These are phyloP conservation scores for Tulasnella sp. DNA, from an alignment of 768 basidiomycete species.

Conservation along the genomic window DNA sequence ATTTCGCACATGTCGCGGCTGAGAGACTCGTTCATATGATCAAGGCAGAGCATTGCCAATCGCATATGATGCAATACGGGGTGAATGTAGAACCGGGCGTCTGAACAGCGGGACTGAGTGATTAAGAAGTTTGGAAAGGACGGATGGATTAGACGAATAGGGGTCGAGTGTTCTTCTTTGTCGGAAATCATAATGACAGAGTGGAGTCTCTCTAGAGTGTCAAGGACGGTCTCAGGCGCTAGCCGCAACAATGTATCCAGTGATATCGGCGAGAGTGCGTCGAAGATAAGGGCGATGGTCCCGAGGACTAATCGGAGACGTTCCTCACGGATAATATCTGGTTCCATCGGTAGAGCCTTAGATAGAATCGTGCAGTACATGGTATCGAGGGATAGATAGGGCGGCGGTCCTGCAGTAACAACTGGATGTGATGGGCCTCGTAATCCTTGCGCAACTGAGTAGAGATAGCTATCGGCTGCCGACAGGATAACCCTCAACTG, in stretches of 20 bases:
- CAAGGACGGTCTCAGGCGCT: background rate
- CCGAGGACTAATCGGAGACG: slow-evolving; percentile 6
- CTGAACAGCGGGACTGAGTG: background rate
- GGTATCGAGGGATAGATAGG: too few relatives aligned
- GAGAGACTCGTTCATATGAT: background rate
- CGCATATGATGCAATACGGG: background rate
- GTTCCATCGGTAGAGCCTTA: too few relatives aligned
- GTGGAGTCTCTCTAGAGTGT: background rate
- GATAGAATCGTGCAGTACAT: too few relatives aligned
- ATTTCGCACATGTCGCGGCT: background rate
- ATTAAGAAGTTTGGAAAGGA: slow-evolving; percentile 15
- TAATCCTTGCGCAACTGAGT: too few relatives aligned
- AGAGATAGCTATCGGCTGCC: background rate
- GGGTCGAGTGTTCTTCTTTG: background rate
- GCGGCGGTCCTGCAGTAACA: too few relatives aligned
- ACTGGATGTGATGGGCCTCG: too few relatives aligned
- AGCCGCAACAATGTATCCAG: background rate
- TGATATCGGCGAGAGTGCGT: slow-evolving; percentile 1
- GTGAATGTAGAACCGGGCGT: background rate
- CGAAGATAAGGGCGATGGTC: background rate
- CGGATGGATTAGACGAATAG: slow-evolving; percentile 7
- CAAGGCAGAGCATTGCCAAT: background rate
- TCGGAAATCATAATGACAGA: slow-evolving; percentile 9
- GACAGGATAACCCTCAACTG: background rate
- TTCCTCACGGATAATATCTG: too few relatives aligned